These are phyloP conservation scores for Xylaria flabelliformis DNA, from an alignment of 495 filamentous ascomycete genomes.

Conservation along the genomic window DNA sequence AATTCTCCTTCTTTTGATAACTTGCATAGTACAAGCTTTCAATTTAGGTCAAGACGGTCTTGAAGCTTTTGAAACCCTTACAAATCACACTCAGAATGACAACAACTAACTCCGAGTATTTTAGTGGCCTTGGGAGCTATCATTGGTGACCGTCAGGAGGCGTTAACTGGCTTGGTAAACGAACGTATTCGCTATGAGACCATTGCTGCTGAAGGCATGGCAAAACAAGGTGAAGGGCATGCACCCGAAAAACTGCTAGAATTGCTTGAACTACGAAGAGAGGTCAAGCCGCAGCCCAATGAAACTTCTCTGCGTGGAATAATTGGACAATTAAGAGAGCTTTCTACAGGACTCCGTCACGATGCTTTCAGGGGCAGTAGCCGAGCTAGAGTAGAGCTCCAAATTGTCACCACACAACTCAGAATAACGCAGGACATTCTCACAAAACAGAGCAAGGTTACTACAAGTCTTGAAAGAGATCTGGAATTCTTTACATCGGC, in stretches of 20 bases:
- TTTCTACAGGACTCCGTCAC: conserved; percentile 67
- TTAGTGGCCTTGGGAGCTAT: conserved; percentile 69
- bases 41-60: neutral
- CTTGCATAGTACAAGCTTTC: neutral
- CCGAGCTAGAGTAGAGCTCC: conserved; percentile 69
- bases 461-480: conserved; percentile 69
- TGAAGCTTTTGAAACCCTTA: neutral
- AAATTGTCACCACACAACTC: conserved; percentile 61
- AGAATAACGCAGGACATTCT: conserved; percentile 65
- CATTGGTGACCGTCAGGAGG: conserved; percentile 78
- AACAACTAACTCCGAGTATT: neutral
- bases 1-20: neutral
- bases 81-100: neutral
- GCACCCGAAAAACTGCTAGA: conserved; percentile 71
- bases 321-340: conserved; percentile 69
- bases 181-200: conserved; percentile 81
- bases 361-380: conserved; percentile 63
- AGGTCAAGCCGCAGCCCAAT: conserved; percentile 60
- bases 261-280: conserved; percentile 62
- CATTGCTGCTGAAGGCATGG: conserved; percentile 61
- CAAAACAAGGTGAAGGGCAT: conserved; percentile 68
- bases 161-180: conserved; percentile 76
- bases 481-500: conserved; percentile 75
- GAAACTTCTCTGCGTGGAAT: conserved; percentile 68
- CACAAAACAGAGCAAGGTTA: conserved; percentile 68